A percentile compares a stretch with the other conserved stretches of the same genome.
These are phyloP conservation scores for Suillus occidentalis DNA, from an alignment of 768 basidiomycete genomes.

Conservation along the genomic window DNA sequence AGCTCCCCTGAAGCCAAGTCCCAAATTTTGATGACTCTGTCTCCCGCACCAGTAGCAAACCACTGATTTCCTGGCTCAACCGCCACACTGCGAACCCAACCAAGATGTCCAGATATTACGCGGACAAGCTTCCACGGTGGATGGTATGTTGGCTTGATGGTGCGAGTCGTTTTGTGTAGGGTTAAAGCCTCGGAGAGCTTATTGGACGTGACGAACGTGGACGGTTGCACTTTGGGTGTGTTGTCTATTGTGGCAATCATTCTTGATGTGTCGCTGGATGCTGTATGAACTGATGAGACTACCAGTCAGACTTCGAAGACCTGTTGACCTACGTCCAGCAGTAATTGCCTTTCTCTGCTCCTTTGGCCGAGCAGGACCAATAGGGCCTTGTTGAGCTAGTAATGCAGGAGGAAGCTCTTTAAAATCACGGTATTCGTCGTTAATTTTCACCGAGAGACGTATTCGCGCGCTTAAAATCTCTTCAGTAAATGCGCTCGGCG, in stretches of 20 bases:
- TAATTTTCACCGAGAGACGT: slow-evolving; percentile 80
- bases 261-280: slow-evolving; percentile 50
- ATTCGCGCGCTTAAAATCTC: slow-evolving; percentile 54
- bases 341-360: slow-evolving; percentile 67
- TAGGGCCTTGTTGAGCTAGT: slow-evolving; percentile 75
- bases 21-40: slow-evolving; percentile 99
- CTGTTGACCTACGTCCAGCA: slow-evolving; percentile 55
- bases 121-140: slow-evolving; percentile 94
- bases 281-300: slow-evolving; percentile 23
- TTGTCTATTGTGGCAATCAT: slow-evolving; percentile 78
- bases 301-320: background rate
- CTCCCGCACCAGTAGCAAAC: slow-evolving; percentile 98
- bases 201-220: slow-evolving; percentile 63
- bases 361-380: slow-evolving; percentile 77
- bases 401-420: slow-evolving; percentile 83
- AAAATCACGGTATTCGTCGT: slow-evolving; percentile 86
- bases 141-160: slow-evolving; percentile 94
- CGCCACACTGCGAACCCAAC: slow-evolving; percentile 95
- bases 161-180: slow-evolving; percentile 90
- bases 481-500: background rate
- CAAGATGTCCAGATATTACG: slow-evolving; percentile 96
- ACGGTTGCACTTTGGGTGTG: slow-evolving; percentile 63
- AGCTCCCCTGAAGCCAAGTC: slow-evolving; percentile 96
- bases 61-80: slow-evolving; percentile 98
- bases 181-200: slow-evolving; percentile 87